Base-by-base conservation (phyloP, 2,329 filamentous ascomycete genomes). In the Aspergillus latus region DNA sequence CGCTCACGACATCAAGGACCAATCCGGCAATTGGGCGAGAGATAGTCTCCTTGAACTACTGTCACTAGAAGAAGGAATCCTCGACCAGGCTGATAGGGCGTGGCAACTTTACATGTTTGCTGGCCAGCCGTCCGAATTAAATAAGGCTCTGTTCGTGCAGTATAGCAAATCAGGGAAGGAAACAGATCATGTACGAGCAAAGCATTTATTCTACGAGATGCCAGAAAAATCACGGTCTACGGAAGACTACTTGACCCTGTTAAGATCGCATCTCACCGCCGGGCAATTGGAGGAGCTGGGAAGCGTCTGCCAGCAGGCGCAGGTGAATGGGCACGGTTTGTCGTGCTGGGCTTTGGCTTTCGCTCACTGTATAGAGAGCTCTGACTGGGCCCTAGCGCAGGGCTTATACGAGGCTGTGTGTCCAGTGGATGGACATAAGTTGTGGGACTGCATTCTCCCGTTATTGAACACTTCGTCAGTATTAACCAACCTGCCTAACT, bases 131-230 rank as follows among this genome's bases (percentile, higher is more conserved):
- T 32, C 56, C 9, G 59, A 67, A 15, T 50, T 66, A 34, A 66
- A 59, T 30, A 62, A 66, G 28, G 59, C 62, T 46, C 60, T 75
- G 34, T 71, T 78, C 51, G 61, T 61, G 5, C 76, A 73, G 60
- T 60, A 81, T 9, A 71, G 73, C 6, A 62, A 59, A n/a, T 80
- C 79, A 9, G 56, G 63, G 42, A 60, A 68, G 10, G 36, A 65
- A 2, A 49, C 72, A 26, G 74, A 82, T 63, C 68, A 74, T 11
- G 71, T 73, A 55, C 75, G 78, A 47, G 70, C 74, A 15, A 70
- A 77, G 48, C 59, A 71, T n/a, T 58, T 84, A 7, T 84, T 84
- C 62, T 65, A 76, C 30, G 56, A 61, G 3, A 73, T 82, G 28
- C 64, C 72, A 3, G 26, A 58, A 1, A 52, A 70, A 7, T 53